A percentile compares a stretch with the other conserved stretches of the same genome.
Evolutionary conservation across 192 early-diverging fungal genomes (phyloP).

Genomic region (Mortierella hygrophila): DNA sequence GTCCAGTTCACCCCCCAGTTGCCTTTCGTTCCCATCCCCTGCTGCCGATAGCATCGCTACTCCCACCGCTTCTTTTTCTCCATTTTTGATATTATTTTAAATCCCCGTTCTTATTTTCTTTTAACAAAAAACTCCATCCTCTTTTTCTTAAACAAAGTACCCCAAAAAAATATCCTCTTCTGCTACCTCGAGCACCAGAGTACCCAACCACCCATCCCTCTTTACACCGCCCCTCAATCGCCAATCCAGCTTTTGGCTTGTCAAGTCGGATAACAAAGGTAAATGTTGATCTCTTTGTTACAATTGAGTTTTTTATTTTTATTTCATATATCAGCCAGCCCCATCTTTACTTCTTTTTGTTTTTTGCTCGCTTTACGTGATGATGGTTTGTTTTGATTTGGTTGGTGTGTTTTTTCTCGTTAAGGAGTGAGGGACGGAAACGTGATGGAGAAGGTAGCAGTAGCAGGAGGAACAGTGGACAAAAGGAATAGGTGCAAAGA

Average conservation of each 20-base stretch:
- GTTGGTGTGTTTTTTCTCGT: too few relatives aligned
- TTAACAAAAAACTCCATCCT: conserved; percentile 6
- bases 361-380: not conserved
- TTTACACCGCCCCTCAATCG: not conserved
- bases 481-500: too few relatives aligned
- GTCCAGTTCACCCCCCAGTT: conserved; percentile 52
- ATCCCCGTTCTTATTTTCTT: conserved; percentile 5
- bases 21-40: conserved; percentile 57
- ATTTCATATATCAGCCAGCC: not conserved
- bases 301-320: not conserved
- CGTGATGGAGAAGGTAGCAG: too few relatives aligned
- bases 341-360: not conserved
- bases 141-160: conserved; percentile 22
- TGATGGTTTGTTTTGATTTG: too few relatives aligned
- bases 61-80: not conserved
- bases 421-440: too few relatives aligned
- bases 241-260: conserved; percentile 47
- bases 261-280: conserved; percentile 57
- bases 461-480: too few relatives aligned
- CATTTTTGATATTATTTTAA: conserved; percentile 15
- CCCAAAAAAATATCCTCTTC: not conserved
- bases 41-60: conserved; percentile 58
- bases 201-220: not conserved
- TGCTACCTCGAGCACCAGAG: conserved; percentile 3
- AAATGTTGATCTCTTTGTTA: not conserved